These are phyloP conservation scores for Brettanomyces naardenensis DNA, from an alignment of 805 yeast species.

Conservation along the genomic window DNA sequence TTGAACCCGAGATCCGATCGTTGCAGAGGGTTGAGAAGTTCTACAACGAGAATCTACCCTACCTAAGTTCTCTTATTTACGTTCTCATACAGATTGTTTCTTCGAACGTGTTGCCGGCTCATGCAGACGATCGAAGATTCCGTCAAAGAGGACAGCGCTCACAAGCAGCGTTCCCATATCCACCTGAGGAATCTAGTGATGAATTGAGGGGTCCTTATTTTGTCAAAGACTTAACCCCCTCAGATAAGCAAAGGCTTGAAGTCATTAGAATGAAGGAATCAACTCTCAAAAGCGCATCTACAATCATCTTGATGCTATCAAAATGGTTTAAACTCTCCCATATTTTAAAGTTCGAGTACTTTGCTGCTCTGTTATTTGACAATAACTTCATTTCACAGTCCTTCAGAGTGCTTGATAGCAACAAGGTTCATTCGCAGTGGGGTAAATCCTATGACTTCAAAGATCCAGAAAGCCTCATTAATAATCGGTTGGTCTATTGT, in stretches of 20 bases:
- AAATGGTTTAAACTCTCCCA: slow-evolving; percentile 80
- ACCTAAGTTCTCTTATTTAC: slow-evolving; percentile 54
- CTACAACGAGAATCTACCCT: slow-evolving; percentile 44
- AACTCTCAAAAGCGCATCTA: slow-evolving; percentile 49
- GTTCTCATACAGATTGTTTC: slow-evolving; percentile 61
- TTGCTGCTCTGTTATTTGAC: slow-evolving; percentile 68
- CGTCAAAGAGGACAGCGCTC: slow-evolving; percentile 10
- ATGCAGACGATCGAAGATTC: slow-evolving; percentile 18
- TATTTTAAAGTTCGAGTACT: slow-evolving; percentile 68
- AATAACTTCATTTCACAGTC: slow-evolving; percentile 42
- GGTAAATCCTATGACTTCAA: slow-evolving; percentile 19
- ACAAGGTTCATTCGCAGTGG: slow-evolving; percentile 20
- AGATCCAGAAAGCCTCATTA: slow-evolving; percentile 19
- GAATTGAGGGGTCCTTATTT: slow-evolving; percentile 11
- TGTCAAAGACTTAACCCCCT: slow-evolving; percentile 11
- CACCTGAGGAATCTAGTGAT: slow-evolving; percentile 1
- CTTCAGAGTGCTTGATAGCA: slow-evolving; percentile 25
- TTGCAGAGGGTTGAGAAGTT: slow-evolving; percentile 52
- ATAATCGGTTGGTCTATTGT: slow-evolving; percentile 24
- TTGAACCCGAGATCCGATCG: slow-evolving; percentile 29
- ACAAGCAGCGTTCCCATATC: background rate
- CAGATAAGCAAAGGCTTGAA: slow-evolving; percentile 39
- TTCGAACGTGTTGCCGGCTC: slow-evolving; percentile 30
- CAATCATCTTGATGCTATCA: slow-evolving; percentile 43
- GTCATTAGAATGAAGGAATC: slow-evolving; percentile 54